Evolutionary conservation across 352 stramenopile genomes (phyloP), one percentile per base, ranked within the genome.

Genomic region (Phytophthora megakarya): DNA sequence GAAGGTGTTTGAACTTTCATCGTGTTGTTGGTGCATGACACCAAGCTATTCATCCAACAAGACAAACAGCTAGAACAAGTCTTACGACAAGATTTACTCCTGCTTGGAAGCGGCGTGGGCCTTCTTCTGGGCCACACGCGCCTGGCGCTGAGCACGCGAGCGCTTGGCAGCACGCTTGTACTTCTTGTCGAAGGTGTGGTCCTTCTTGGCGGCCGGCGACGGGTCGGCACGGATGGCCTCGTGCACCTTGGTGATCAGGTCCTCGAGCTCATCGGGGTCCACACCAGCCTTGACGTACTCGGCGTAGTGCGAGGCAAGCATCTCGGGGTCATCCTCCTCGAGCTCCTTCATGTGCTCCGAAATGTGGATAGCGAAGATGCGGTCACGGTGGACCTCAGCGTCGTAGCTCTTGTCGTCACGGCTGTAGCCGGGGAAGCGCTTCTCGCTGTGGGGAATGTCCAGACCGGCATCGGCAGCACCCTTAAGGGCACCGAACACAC

Each of bases 271-370:
- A 75, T 99, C 97, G 42, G 93, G 86, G 39, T 82, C 81, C 44
- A 99, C 80, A 39, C 93, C 94, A n/a, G 92, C 88, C 58, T 89
- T 90, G 70, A 98, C 88, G 89, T 98, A 99, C 57, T 90, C 78
- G 35, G 96, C 95, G 81, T 99, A 99, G 76, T 99, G 96, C 68
- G 95, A 80, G 35, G 97, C 91, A 84, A 98, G 98, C 81, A 98
- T 98, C 67, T 98, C 93, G 50, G 98, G 97, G 84, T 99, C 97
- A 75, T 99, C 97, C 77, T 99, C 97, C 83, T 99, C 96, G 21
- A 99, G 87, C 76, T 99, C 97, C 80, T 99, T 97, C 97, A 99
- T 99, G 93, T 99, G 98, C 76, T 99, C 97, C 46, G 89, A 87
- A 23, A 99, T 86, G 82, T 99, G 97, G 59, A 97, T 84, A 59